Conservation (phyloP, 345 rosid species). For the Salix purpurea region DNA sequence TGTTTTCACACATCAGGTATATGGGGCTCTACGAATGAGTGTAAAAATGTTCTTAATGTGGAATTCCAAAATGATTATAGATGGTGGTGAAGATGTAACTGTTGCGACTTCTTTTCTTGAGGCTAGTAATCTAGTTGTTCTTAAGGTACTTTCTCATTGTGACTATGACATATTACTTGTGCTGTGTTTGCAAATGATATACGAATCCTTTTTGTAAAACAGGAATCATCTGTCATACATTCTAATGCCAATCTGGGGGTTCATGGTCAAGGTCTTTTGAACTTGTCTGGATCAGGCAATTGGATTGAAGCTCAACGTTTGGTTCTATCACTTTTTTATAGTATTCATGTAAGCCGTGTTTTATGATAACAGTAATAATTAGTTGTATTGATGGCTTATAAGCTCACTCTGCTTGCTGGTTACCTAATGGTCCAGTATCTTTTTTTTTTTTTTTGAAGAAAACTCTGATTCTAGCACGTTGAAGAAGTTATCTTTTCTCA, state of each 20-base stretch:
- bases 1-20: constrained; percentile 51
- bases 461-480: background rate
- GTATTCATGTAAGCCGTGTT: constrained; percentile 62
- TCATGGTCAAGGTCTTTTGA: constrained; percentile 94
- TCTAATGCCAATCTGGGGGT: constrained; percentile 96
- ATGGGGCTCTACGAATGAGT: constrained; percentile 94
- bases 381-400: background rate
- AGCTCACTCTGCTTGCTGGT: background rate
- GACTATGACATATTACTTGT: constrained; percentile 11
- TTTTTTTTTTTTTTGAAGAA: background rate
- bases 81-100: constrained; percentile 77
- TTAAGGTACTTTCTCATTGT: constrained; percentile 52
- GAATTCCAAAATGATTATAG: constrained; percentile 85
- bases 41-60: constrained; percentile 96
- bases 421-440: background rate
- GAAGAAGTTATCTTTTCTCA: background rate
- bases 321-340: constrained; percentile 88
- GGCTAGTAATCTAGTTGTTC: constrained; percentile 85
- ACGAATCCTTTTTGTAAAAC: constrained; percentile 9
- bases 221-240: constrained; percentile 89
- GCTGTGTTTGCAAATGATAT: constrained; percentile 12
- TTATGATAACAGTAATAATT: background rate
- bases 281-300: constrained; percentile 90
- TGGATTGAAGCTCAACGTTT: constrained; percentile 88
- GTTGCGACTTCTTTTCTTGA: constrained; percentile 88